A percentile compares a stretch with the other conserved stretches of the same genome.
These are phyloP conservation scores for Calonectria pseudoreteaudii DNA, from an alignment of 2,329 filamentous ascomycete species.

Conservation along the genomic window DNA sequence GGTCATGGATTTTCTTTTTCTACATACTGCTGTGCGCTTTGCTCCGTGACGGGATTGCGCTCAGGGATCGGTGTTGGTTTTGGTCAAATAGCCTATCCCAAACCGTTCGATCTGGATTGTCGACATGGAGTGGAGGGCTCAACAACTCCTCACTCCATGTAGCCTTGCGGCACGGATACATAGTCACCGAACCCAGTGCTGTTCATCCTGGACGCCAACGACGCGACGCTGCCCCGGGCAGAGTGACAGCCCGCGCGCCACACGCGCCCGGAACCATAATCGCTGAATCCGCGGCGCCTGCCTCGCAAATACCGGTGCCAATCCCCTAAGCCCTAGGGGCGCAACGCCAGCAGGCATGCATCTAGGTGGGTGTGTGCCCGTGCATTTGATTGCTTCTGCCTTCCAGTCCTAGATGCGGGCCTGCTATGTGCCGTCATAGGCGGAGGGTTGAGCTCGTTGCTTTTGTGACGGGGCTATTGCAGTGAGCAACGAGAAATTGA, in stretches of 20 bases:
- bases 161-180: conserved; percentile 19
- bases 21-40: background rate
- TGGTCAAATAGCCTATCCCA: background rate
- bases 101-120: background rate
- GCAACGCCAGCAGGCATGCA: conserved; percentile 22
- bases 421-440: conserved; percentile 13
- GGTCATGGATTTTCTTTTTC: conserved; percentile 32
- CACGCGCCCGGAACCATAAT: conserved; percentile 27
- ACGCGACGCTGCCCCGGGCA: conserved; percentile 21
- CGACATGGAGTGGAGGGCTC: background rate
- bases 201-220: conserved; percentile 22
- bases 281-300: conserved; percentile 16
- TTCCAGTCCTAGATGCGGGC: conserved; percentile 9
- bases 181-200: conserved; percentile 28
- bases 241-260: conserved; percentile 24
- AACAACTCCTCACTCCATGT: conserved; percentile 8
- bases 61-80: background rate
- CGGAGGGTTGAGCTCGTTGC: conserved; percentile 29
- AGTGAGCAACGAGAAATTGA: conserved; percentile 21
- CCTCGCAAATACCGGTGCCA: conserved; percentile 23
- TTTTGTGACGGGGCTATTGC: conserved; percentile 12
- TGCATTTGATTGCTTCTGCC: conserved; percentile 11
- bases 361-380: conserved; percentile 17
- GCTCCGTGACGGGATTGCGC: background rate
- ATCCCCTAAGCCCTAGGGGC: conserved; percentile 28